Evolutionary conservation across 805 yeast genomes (phyloP), one percentile per base, ranked within the genome.

Genomic region (Candida quercuum): DNA sequence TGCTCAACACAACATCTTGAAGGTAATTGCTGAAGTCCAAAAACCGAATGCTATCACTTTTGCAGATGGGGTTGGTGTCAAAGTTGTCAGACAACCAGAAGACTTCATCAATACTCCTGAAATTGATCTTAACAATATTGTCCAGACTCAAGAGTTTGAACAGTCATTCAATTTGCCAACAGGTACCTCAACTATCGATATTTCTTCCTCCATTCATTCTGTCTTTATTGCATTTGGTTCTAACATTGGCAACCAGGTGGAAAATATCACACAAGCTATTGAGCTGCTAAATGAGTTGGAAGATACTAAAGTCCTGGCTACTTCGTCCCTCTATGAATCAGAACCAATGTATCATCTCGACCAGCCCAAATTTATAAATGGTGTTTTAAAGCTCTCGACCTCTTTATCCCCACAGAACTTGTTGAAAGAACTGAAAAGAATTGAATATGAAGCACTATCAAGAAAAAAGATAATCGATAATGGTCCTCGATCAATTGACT

Each of bases 11-110:
- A 46, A 47, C 3, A 66, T 76, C 6, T 49, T 56, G 5, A 51
- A 60, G 17, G 74, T 73, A 1, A 55, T 57, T 2, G 93, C 85
- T 1, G 68, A 67, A 20, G 95, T 88, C 1, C 74, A 79, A 28
- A 93, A 93, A 59, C 91, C 96, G 5, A 83, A 86, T 50, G 98
- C 98, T 1, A 76, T 93, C 15, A 81, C 87, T 2, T 79, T 72
- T 54, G 86, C 96, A 0, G 80, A 83, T 28, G 94, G 91, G 17
- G 98, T 95, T 13, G 98, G 97, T 5, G 96, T 91, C 5, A 72
- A 81, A 35, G 75, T 87, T 20, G 58, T 58, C 0, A 71, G 89
- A 57, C 57, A 66, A 0, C 56, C 63, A 4, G 54, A 50, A 1
- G 71, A 73, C 25, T 70, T 76, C 35, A 51, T n/a, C 29, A 48